phyloP scores from a whole-genome alignment of 1,284 basidiomycete species.

The Cutaneotrichosporon cutaneum region DNA sequence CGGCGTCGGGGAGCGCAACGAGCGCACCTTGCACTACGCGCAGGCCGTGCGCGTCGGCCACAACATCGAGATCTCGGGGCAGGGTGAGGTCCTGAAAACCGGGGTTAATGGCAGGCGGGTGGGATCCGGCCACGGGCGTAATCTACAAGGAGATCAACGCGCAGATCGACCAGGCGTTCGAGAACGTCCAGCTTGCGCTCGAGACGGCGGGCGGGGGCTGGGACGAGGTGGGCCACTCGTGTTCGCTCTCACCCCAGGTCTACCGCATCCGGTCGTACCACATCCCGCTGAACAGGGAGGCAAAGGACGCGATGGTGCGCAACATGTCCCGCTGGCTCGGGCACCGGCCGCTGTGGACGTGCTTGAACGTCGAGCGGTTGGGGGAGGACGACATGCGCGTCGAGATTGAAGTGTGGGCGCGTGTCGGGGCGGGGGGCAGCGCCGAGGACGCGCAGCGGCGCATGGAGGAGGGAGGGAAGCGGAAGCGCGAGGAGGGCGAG shows the following conservation, averaged over 20 bases:
- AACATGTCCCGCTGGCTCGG: constrained; percentile 26
- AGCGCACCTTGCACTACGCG: constrained; percentile 7
- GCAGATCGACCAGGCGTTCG: constrained; percentile 39
- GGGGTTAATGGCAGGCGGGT: constrained; percentile 23
- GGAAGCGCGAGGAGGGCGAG: too few species aligned
- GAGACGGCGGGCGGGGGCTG: constrained; percentile 33
- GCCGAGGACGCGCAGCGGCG: too few species aligned
- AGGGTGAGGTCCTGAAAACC: constrained; percentile 24
- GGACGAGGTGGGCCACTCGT: constrained; percentile 26
- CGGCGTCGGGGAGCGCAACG: constrained; percentile 9
- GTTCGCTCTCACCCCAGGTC: constrained; percentile 16
- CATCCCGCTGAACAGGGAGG: constrained; percentile 25
- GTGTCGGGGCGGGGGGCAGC: too few species aligned
- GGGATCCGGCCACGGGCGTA: constrained; percentile 28
- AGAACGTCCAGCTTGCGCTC: constrained; percentile 33
- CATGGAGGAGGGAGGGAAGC: too few species aligned
- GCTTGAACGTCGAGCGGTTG: constrained; percentile 26
- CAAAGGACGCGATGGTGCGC: constrained; percentile 25
- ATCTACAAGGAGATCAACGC: constrained; percentile 23
- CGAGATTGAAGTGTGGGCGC: constrained; percentile 33
- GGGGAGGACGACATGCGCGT: constrained; percentile 31
- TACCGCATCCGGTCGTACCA: constrained; percentile 33
- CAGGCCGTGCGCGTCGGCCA: constrained; percentile 32
- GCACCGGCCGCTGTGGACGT: constrained; percentile 37
- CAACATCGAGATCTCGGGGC: constrained; percentile 32